Conservation (phyloP, 2,329 filamentous ascomycete genomes). For the Diaporthe longicolla region DNA sequence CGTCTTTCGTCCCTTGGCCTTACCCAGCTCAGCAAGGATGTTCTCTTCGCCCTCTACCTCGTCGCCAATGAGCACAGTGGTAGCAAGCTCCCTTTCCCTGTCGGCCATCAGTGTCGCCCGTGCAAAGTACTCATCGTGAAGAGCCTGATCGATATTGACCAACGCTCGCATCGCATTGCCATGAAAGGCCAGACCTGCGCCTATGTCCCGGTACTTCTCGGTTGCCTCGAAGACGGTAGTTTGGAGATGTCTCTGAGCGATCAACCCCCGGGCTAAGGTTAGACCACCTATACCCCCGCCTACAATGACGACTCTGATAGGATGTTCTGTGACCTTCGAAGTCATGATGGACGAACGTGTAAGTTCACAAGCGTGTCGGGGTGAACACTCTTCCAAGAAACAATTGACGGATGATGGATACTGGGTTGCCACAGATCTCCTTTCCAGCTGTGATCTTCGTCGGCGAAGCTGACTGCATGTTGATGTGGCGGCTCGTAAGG, state of each 20-base stretch:
- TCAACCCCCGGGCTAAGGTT: conserved; percentile 6
- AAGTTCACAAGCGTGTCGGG: too few relatives aligned
- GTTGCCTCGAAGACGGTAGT: conserved; percentile 5
- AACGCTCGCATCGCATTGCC: conserved; percentile 55
- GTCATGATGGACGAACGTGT: neutral
- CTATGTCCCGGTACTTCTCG: conserved; percentile 48
- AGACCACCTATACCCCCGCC: conserved; percentile 17
- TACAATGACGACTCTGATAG: conserved; percentile 10
- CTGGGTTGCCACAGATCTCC: neutral
- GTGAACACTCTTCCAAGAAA: neutral
- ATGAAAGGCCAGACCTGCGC: conserved; percentile 57
- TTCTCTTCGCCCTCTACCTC: conserved; percentile 52
- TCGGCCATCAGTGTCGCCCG: conserved; percentile 19
- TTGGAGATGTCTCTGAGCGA: conserved; percentile 9
- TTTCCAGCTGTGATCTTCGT: neutral
- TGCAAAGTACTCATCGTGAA: conserved; percentile 21
- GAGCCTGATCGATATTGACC: conserved; percentile 35
- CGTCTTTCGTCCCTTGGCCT: conserved; percentile 52
- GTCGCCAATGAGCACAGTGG: conserved; percentile 50
- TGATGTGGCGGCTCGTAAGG: neutral
- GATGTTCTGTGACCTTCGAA: neutral
- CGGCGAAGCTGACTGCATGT: conserved; percentile 10
- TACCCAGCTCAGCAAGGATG: conserved; percentile 53
- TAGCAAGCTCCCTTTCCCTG: conserved; percentile 12
- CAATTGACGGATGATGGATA: neutral